Base-by-base conservation (phyloP, 495 filamentous ascomycete species). In the Penicillium riverlandense region DNA sequence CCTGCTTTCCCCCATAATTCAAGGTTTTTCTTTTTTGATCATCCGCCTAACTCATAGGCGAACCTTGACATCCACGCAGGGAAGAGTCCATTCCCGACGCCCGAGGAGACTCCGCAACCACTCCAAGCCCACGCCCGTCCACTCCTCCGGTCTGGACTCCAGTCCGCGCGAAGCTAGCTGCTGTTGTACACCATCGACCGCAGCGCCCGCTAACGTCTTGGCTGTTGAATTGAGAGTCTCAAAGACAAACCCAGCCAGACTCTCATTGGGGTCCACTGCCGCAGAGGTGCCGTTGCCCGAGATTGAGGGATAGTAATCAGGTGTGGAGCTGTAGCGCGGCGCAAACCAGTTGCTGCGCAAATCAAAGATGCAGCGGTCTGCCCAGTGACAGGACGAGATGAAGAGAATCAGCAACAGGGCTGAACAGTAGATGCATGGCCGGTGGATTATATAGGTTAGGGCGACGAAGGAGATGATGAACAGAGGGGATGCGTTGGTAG, bases 381-480 rank as follows among this genome's bases (percentile, higher is more conserved):
- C 85, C 88, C 88, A 95, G 75, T 90, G 82, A 67, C 88, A 95
- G 27, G 86, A 90, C 11, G 86, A 90, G 37, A 82, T 72, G 71
- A 95, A 95, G 50, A 95, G 84, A 44, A 91, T 86, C 49, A 94
- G 71, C 43, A 95, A 86, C 29, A 95, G 82, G 44, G 88, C 76
- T 43, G 88, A 90, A 74, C 88, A 95, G 77, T 95, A 90, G 55
- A 90, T 78, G 69, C 88, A 95, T 44, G 88, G 88, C 43, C 88
- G 79, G 60, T 91, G 89, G 50, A 95, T 80, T 60, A 90, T 82
- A 70, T 94, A 95, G 53, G 88, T 95, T 55, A 86, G 82, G 50
- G 89, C 70, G 66, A 95, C 86, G 73, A 92, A 94, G 58, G 90
- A 82, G 63, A 91, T 79, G 52, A 95, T 88, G 71, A 94, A 92